These are phyloP conservation scores for Cyanidiococcus yangmingshanensis DNA, from an alignment of 23 red algal species.

Conservation along the genomic window DNA sequence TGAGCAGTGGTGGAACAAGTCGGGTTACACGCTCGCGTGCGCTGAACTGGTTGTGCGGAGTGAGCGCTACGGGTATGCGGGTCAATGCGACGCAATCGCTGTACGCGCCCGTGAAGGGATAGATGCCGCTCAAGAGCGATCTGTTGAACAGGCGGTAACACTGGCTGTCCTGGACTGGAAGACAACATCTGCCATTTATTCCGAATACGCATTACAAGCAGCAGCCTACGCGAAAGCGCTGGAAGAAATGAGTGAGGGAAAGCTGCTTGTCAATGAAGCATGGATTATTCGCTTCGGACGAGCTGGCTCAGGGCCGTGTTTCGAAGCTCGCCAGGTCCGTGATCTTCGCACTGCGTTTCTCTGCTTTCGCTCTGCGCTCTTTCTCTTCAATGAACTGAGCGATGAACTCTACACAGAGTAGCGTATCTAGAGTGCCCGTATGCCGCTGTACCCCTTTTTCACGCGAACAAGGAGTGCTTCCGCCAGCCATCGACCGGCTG, in stretches of 20 bases:
- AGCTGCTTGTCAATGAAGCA: background rate
- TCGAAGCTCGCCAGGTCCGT: conserved; percentile 3
- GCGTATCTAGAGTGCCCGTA: too few relatives aligned
- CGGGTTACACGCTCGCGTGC: background rate
- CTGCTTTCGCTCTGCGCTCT: conserved; percentile 5
- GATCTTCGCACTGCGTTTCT: background rate
- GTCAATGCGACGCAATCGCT: conserved; percentile 5
- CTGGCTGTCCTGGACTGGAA: conserved; percentile 15
- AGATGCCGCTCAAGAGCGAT: background rate
- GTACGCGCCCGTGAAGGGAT: background rate
- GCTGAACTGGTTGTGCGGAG: conserved; percentile 16
- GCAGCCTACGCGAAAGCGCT: conserved; percentile 7
- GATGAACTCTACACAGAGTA: background rate
- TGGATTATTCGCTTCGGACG: conserved; percentile 3
- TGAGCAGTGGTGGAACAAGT: background rate
- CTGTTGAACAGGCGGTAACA: background rate
- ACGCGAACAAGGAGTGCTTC: too few relatives aligned
- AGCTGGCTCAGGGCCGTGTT: background rate
- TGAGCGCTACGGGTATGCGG: conserved; percentile 9
- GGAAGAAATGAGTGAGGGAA: background rate
- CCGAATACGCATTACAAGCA: conserved; percentile 1
- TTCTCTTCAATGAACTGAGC: conserved; percentile 3
- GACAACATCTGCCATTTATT: background rate
- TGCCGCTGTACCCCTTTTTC: too few relatives aligned
- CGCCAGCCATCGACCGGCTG: too few relatives aligned